Percentiles rank a stretch among this genome's conserved stretches.
These are phyloP conservation scores for Fusarium concolor DNA, from an alignment of 2,329 filamentous ascomycete genomes.

Conservation along the genomic window DNA sequence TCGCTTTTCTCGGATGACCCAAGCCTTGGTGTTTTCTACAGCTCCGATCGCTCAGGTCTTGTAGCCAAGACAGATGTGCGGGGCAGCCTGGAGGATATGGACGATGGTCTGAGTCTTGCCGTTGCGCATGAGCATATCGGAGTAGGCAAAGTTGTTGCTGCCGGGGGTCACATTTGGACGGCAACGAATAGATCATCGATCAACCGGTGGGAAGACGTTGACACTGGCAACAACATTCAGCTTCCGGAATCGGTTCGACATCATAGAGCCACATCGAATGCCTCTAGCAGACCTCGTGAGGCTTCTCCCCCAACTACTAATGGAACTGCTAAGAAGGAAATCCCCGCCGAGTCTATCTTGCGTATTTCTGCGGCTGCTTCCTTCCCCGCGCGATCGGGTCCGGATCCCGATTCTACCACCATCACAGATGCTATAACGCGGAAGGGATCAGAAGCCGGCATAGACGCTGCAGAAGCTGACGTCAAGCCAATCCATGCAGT, in stretches of 20 bases:
- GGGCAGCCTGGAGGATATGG: slow-evolving; percentile 72
- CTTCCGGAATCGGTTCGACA: slow-evolving; percentile 67
- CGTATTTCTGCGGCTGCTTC: slow-evolving; percentile 85
- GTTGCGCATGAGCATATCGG: slow-evolving; percentile 91
- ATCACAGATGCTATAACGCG: slow-evolving; percentile 59
- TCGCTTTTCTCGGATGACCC: slow-evolving; percentile 91
- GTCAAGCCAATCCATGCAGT: slow-evolving; percentile 73
- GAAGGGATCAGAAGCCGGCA: slow-evolving; percentile 49
- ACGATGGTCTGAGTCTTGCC: slow-evolving; percentile 91
- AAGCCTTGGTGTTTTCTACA: slow-evolving; percentile 90
- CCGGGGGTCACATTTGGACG: slow-evolving; percentile 86
- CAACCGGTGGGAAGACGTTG: slow-evolving; percentile 89
- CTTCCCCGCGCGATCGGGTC: slow-evolving; percentile 70
- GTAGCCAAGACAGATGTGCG: slow-evolving; percentile 97
- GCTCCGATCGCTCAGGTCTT: slow-evolving; percentile 88
- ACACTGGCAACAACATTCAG: slow-evolving; percentile 79
- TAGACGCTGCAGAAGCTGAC: slow-evolving; percentile 48
- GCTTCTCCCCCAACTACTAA: slow-evolving; percentile 51
- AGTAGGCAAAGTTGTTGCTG: slow-evolving; percentile 74
- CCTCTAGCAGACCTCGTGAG: slow-evolving; percentile 52
- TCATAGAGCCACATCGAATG: slow-evolving; percentile 60
- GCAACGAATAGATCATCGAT: slow-evolving; percentile 91
- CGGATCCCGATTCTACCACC: slow-evolving; percentile 67
- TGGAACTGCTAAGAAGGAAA: slow-evolving; percentile 66
- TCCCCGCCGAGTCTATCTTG: slow-evolving; percentile 82